Conservation (phyloP, 805 yeast genomes). For the Ogataea paradorogensis region DNA sequence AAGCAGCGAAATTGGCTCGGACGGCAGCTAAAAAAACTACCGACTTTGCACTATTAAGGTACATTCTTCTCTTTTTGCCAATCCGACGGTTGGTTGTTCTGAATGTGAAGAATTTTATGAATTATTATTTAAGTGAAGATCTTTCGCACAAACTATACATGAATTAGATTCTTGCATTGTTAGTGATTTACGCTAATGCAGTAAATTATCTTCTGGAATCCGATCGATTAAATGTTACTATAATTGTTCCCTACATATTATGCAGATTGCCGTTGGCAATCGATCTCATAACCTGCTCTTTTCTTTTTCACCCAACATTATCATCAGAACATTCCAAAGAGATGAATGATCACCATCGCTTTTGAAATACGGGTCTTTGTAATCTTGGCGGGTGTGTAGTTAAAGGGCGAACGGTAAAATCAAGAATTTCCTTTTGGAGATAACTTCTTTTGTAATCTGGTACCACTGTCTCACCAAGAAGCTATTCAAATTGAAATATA, state of each 20-base stretch:
- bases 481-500: conserved; percentile 39
- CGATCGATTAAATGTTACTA: conserved; percentile 38
- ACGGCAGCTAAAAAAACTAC: conserved; percentile 48
- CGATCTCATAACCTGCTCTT: conserved; percentile 39
- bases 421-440: conserved; percentile 42
- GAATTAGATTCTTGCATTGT: conserved; percentile 49
- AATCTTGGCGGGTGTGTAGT: conserved; percentile 45
- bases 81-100: conserved; percentile 63
- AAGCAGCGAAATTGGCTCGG: conserved; percentile 58
- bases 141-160: conserved; percentile 50
- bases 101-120: conserved; percentile 64
- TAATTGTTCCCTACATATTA: conserved; percentile 47
- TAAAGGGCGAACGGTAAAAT: conserved; percentile 45
- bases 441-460: conserved; percentile 32
- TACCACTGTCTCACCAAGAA: conserved; percentile 49
- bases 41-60: conserved; percentile 45
- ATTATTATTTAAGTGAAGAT: conserved; percentile 62
- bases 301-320: conserved; percentile 48
- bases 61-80: conserved; percentile 51
- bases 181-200: conserved; percentile 52
- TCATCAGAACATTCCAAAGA: conserved; percentile 45
- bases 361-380: conserved; percentile 49
- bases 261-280: conserved; percentile 41
- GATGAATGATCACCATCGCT: conserved; percentile 32
- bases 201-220: conserved; percentile 36